Percentiles rank a stretch among this genome's conserved stretches.
These are phyloP conservation scores for California macrophylla DNA, from an alignment of 441 rosid genomes.

Conservation along the genomic window DNA sequence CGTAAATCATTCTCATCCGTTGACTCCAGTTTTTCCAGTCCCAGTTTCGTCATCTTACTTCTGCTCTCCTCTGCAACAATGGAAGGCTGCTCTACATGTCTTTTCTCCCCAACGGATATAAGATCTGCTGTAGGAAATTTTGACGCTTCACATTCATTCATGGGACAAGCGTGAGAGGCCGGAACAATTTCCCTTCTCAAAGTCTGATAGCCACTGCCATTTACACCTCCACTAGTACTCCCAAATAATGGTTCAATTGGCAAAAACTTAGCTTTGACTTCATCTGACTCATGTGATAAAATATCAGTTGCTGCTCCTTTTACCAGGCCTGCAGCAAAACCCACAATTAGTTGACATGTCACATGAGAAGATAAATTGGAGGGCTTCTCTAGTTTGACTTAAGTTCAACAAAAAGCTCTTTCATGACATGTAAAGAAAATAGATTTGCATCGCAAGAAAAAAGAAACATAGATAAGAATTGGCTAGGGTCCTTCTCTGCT, in stretches of 20 bases:
- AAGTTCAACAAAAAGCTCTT: not conserved
- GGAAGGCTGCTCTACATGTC: constrained; percentile 20
- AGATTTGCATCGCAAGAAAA: not conserved
- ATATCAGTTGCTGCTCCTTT: not conserved
- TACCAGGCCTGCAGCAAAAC: constrained; percentile 4
- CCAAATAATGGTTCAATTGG: constrained; percentile 15
- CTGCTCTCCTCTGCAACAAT: constrained; percentile 23
- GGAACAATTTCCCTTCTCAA: constrained; percentile 23
- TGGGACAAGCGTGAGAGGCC: constrained; percentile 17
- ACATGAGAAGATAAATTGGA: not conserved
- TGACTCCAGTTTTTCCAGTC: constrained; percentile 38
- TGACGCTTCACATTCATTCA: constrained; percentile 20
- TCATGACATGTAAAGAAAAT: not conserved
- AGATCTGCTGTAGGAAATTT: constrained; percentile 15
- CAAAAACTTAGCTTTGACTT: constrained; percentile 17
- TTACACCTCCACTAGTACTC: constrained; percentile 18
- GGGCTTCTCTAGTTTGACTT: not conserved
- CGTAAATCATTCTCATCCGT: constrained; percentile 46
- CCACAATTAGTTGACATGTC: constrained; percentile 6
- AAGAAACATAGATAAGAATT: not conserved
- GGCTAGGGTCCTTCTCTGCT: not conserved
- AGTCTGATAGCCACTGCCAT: constrained; percentile 20
- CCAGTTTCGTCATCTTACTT: constrained; percentile 10
- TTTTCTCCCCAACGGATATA: constrained; percentile 13
- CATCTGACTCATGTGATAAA: constrained; percentile 29